Conservation (phyloP, 441 rosid species). For the Populus hybrid region DNA sequence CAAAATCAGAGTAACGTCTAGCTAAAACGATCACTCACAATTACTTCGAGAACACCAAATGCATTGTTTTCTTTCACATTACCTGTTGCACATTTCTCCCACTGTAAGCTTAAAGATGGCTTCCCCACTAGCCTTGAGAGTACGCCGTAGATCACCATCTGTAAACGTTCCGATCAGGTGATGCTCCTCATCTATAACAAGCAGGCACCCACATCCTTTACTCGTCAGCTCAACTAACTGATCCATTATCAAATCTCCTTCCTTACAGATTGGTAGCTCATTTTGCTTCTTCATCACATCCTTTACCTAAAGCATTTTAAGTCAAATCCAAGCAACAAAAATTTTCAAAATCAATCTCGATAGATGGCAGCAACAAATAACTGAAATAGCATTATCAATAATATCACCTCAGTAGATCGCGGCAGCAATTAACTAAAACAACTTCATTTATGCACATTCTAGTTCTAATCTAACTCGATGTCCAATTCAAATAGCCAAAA, state of each 20-base stretch:
- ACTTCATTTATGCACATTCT: too few relatives aligned
- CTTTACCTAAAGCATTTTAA: constrained; percentile 45
- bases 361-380: too few relatives aligned
- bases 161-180: constrained; percentile 89
- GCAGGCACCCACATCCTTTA: constrained; percentile 93
- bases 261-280: constrained; percentile 85
- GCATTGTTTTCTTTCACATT: neutral
- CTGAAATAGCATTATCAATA: too few relatives aligned
- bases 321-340: too few relatives aligned
- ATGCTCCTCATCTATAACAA: constrained; percentile 59
- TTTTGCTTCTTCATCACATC: constrained; percentile 93
- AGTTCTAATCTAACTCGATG: too few relatives aligned
- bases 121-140: constrained; percentile 87
- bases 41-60: too few relatives aligned
- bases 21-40: too few relatives aligned
- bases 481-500: too few relatives aligned
- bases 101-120: constrained; percentile 89
- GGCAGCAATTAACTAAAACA: too few relatives aligned
- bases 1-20: too few relatives aligned
- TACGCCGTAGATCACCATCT: constrained; percentile 90
- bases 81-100: constrained; percentile 97
- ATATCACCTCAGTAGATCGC: too few relatives aligned
- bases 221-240: constrained; percentile 86
- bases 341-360: too few relatives aligned
- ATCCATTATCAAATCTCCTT: constrained; percentile 89